Evolutionary conservation across 352 stramenopile genomes (phyloP), one percentile per base, ranked within the genome.

Genomic region (Pythium rhizo-oryzae): DNA sequence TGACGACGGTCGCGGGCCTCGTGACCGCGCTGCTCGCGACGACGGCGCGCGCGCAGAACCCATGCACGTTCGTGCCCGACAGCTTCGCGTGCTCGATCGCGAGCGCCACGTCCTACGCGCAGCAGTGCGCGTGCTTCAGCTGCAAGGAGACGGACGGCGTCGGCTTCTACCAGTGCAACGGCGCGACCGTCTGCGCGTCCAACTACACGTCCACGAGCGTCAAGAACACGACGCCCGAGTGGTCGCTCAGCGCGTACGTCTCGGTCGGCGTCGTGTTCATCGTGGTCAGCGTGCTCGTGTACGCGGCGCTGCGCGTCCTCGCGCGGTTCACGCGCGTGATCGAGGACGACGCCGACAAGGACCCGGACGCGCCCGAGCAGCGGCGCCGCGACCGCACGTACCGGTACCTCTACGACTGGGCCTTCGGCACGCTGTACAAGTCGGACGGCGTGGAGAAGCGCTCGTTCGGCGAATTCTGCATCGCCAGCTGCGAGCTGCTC

Each of bases 401-500:
- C 28, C 5, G 13, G 52, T 46, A 44, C 30, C 16, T 46, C 6
- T 58, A 58, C 30, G n/a, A 25, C 8, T 46, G 16, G 28, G 52
- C 52, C 12, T 46, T 58, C n/a, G 30, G 30, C 8, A 8, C 52
- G 18, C 52, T 58, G 23, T 58, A 58, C 52, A 58, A 58, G 19
- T 16, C 52, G 6, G 52, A 58, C 30, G 30, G 52, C n/a, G 16
- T 16, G 15, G 16, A 58, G 28, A 46, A 6, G 19, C 52, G 28
- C 16, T 30, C 30, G 30, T n/a, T 58, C 25, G 16, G 52, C 52
- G 28, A 39, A 25, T 57, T 28, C 19, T 57, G 51, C 13, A 57
- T 57, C 28, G 51, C 51, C 18, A 25, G 51, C 25, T 57, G 51
- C 28, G 51, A 57, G 51, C 28, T 57, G 51, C 51, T 57, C 28